A percentile compares a stretch with the other conserved stretches of the same genome.
Evolutionary conservation across 1,284 basidiomycete genomes (phyloP).

Genomic region (Trichosporon asahii): DNA sequence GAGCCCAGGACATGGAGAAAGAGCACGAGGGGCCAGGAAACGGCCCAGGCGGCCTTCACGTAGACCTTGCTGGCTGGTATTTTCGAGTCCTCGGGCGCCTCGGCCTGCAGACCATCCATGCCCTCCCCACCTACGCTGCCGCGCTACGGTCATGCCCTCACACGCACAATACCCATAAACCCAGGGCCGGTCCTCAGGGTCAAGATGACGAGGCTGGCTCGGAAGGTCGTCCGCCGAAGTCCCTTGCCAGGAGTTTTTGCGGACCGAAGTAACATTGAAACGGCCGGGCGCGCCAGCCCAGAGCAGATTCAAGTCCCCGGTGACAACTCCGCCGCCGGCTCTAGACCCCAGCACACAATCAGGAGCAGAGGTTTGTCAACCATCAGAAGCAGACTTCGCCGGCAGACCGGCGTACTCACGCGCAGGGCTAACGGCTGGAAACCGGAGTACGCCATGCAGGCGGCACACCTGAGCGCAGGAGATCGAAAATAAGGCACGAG

Average conservation of each 20-base stretch:
- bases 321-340: background rate
- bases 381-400: too few relatives aligned
- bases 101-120: background rate
- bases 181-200: background rate
- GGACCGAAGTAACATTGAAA: conserved; percentile 8
- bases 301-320: background rate
- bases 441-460: too few relatives aligned
- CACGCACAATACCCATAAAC: background rate
- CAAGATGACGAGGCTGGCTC: conserved; percentile 1
- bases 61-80: too few relatives aligned
- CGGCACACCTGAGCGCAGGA: background rate
- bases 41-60: background rate
- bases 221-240: background rate
- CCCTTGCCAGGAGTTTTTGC: background rate
- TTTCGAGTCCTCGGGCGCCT: background rate
- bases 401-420: too few relatives aligned
- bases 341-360: background rate
- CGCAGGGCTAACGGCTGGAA: too few relatives aligned
- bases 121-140: background rate
- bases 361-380: background rate
- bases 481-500: background rate
- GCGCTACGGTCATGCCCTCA: background rate
- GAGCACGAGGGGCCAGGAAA: background rate
- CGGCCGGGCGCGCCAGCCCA: conserved; percentile 1
- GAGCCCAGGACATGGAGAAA: background rate